Percentiles rank a stretch among this genome's conserved stretches.
phyloP scores from a whole-genome alignment of 2,329 filamentous ascomycete genomes.

The Penicillium sp. region DNA sequence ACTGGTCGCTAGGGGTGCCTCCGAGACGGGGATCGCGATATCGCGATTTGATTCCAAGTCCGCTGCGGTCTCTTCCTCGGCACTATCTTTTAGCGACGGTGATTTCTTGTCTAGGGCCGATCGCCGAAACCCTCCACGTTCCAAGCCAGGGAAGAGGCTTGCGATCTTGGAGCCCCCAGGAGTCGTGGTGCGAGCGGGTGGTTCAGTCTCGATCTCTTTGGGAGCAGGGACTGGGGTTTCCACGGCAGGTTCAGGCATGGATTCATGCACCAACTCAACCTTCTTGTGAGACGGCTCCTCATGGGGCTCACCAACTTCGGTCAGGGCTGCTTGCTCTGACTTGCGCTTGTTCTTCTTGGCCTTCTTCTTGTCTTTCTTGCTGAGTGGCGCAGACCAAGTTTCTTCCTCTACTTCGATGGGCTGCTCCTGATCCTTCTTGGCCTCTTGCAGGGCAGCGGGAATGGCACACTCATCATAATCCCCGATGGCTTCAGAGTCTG shows the following conservation, averaged over 20 bases:
- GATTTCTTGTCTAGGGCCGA: constrained; percentile 24
- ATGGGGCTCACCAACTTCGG: constrained; percentile 7
- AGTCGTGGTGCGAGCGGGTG: constrained; percentile 22
- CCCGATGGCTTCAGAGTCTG: constrained; percentile 13
- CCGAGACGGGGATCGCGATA: constrained; percentile 48
- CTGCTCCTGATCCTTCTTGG: constrained; percentile 6
- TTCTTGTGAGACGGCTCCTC: constrained; percentile 15
- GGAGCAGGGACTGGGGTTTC: constrained; percentile 13
- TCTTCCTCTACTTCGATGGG: constrained; percentile 18
- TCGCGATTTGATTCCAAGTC: constrained; percentile 43
- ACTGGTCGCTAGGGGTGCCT: constrained; percentile 43
- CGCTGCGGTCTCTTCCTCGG: constrained; percentile 42
- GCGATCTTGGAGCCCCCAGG: constrained; percentile 33
- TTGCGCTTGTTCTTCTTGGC: constrained; percentile 37
- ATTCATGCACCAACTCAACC: constrained; percentile 9
- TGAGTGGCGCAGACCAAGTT: constrained; percentile 18
- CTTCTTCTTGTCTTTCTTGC: constrained; percentile 31
- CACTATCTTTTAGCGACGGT: constrained; percentile 40
- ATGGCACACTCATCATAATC: constrained; percentile 4
- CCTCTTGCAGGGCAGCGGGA: constrained; percentile 20
- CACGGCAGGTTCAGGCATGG: neutral
- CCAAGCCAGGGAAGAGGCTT: constrained; percentile 39
- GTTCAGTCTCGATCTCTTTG: constrained; percentile 25
- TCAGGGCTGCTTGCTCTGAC: constrained; percentile 19
- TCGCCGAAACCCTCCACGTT: constrained; percentile 36